Evolutionary conservation across 768 basidiomycete species (phyloP).

Genomic region (Pilatotrama ljubarskyi): DNA sequence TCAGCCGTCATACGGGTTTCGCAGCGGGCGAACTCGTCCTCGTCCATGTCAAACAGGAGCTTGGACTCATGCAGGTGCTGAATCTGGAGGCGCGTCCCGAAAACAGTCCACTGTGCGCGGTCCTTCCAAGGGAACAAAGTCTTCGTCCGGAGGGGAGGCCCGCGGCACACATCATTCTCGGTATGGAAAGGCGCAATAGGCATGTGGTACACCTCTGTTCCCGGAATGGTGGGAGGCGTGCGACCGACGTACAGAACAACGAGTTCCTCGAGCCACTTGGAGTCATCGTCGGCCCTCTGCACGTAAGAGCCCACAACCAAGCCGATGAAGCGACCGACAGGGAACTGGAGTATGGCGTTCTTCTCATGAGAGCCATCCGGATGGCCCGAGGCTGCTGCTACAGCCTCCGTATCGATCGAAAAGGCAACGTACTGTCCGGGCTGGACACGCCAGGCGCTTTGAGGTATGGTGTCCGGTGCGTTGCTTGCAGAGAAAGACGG

Average conservation of each 20-base stretch:
- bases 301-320: constrained; percentile 24
- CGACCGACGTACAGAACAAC: constrained; percentile 24
- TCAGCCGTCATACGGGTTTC: constrained; percentile 20
- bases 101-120: constrained; percentile 28
- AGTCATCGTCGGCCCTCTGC: constrained; percentile 12
- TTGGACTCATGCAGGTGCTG: constrained; percentile 20
- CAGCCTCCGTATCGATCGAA: constrained; percentile 18
- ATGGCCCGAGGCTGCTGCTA: constrained; percentile 4
- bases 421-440: constrained; percentile 26
- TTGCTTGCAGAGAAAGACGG: constrained; percentile 14
- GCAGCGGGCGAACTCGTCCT: constrained; percentile 26
- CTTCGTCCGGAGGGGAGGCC: constrained; percentile 19
- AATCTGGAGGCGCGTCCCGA: constrained; percentile 26
- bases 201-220: constrained; percentile 1
- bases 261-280: constrained; percentile 19
- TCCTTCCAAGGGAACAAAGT: constrained; percentile 28
- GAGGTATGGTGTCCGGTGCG: constrained; percentile 7
- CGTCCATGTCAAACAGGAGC: constrained; percentile 25
- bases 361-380: constrained; percentile 6
- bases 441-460: constrained; percentile 13
- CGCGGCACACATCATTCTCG: not conserved
- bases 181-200: constrained; percentile 14
- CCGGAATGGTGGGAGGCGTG: constrained; percentile 15
- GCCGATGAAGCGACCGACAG: constrained; percentile 24
- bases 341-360: constrained; percentile 7